A percentile compares a stretch with the other conserved stretches of the same genome.
Conservation (phyloP, 2,329 filamentous ascomycete species). For the Botrytis galanthina region DNA sequence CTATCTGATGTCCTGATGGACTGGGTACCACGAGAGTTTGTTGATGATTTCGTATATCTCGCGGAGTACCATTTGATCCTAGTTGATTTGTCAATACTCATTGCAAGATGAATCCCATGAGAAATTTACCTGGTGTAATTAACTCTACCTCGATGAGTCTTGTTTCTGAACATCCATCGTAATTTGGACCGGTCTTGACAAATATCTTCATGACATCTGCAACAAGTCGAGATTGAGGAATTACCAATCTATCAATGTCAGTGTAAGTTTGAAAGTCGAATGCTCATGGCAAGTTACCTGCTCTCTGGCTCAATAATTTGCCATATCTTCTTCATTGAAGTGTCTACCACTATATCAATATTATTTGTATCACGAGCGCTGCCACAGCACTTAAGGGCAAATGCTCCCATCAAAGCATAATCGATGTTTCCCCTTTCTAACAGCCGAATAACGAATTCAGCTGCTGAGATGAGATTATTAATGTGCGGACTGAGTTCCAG, state of each 20-base stretch:
- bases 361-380: conserved; percentile 8
- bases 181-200: conserved; percentile 8
- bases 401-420: conserved; percentile 18
- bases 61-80: conserved; percentile 10
- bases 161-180: conserved; percentile 3
- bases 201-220: conserved; percentile 15
- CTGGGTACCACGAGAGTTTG: conserved; percentile 1
- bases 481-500: neutral
- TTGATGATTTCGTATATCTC: conserved; percentile 17
- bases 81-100: neutral
- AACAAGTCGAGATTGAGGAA: conserved; percentile 8
- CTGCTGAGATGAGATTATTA: conserved; percentile 13
- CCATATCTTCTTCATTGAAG: conserved; percentile 14
- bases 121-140: conserved; percentile 1
- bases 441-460: conserved; percentile 1
- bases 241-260: conserved; percentile 7
- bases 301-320: conserved; percentile 12
- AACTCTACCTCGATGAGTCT: conserved; percentile 12
- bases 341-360: conserved; percentile 13
- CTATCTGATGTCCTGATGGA: neutral
- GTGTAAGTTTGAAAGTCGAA: neutral
- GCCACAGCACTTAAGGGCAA: conserved; percentile 8
- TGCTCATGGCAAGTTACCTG: neutral
- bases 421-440: neutral
- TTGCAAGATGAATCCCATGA: neutral